Evolutionary conservation across 1,284 basidiomycete genomes (phyloP).

Genomic region (Trametes pubescens): DNA sequence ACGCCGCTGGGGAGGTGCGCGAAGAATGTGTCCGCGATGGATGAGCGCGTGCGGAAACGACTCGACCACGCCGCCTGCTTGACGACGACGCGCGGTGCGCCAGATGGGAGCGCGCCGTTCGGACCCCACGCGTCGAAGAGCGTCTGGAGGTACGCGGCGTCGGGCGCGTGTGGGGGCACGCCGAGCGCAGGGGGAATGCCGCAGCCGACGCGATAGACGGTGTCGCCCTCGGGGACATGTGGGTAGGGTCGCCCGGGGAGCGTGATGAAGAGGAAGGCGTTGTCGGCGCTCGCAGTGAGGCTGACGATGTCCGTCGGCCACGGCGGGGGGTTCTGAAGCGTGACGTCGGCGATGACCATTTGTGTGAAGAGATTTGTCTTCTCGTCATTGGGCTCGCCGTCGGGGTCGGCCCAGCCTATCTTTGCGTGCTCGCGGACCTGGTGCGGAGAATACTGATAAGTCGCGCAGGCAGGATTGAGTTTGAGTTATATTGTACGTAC

Average conservation of each 20-base stretch:
- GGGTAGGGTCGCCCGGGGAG: slow-evolving; percentile 39
- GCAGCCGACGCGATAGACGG: slow-evolving; percentile 45
- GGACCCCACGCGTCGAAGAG: slow-evolving; percentile 49
- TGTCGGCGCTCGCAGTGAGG: slow-evolving; percentile 34
- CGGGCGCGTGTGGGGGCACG: slow-evolving; percentile 42
- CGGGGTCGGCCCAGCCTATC: slow-evolving; percentile 41
- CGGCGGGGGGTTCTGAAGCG: slow-evolving; percentile 33
- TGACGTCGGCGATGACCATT: slow-evolving; percentile 45
- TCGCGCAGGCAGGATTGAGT: neutral
- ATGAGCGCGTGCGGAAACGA: slow-evolving; percentile 50
- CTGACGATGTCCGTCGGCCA: slow-evolving; percentile 26
- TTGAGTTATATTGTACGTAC: slow-evolving; percentile 43
- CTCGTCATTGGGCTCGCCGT: slow-evolving; percentile 25
- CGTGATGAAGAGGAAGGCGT: slow-evolving; percentile 42
- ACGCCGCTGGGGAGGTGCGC: slow-evolving; percentile 34
- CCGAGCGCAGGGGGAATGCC: slow-evolving; percentile 45
- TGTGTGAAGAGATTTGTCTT: slow-evolving; percentile 33
- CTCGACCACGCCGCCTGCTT: slow-evolving; percentile 45
- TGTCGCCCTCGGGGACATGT: slow-evolving; percentile 15
- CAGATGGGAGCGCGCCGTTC: slow-evolving; percentile 17
- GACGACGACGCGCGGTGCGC: slow-evolving; percentile 25
- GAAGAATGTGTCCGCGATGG: slow-evolving; percentile 46
- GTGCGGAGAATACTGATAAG: neutral
- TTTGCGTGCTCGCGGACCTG: slow-evolving; percentile 42
- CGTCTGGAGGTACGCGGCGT: slow-evolving; percentile 47